Evolutionary conservation across 306 rosid species (phyloP), one percentile per base, ranked within the genome.

Genomic region (Luffa acutangula): DNA sequence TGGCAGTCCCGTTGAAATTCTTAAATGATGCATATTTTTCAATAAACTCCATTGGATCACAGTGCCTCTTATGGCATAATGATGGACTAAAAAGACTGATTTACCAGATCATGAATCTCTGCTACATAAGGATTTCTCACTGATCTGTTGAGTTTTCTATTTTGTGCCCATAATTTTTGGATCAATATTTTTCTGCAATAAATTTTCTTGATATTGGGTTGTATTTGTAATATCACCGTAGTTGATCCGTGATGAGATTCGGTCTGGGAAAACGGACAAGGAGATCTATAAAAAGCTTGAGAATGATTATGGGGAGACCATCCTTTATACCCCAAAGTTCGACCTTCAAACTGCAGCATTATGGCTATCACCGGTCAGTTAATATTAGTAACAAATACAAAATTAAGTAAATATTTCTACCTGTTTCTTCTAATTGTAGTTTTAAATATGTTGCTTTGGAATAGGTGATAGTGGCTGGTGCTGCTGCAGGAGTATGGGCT

Each of bases 311-410:
- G 98, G 98, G 49, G 98, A 95, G 87, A 87, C 93, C 3, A 87
- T 95, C 18, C 91, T 92, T 31, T 95, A 95, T 80, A 71, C 86
- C 48, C 98, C 98, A 1, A 92, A 92, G 85, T 95, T 95, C 83
- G 98, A 95, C 83, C n/a, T 89, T 87, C 97, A 94, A 88, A 94
- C 98, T 79, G 97, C 97, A 42, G 97, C 90, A 72, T 78, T 92
- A 79, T 95, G 95, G 95, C 87, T 95, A 86, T 88, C 96, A 54
- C 98, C 97, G 82, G 98, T 92, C 76, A 79, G 88, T 84, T 51
- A 2, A 42, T 17, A 4, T 33, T 7, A 1, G 33, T 31, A 37
- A 5, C 21, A 54, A 62, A 13, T 6, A 37, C 67, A 18, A n/a
- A 11, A 39, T 53, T 37, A 37, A 17, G 53, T 37, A 46, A 76